Percentiles rank a stretch among this genome's conserved stretches.
phyloP scores from a whole-genome alignment of 1,284 basidiomycete species.

The Papiliotrema flavescens region DNA sequence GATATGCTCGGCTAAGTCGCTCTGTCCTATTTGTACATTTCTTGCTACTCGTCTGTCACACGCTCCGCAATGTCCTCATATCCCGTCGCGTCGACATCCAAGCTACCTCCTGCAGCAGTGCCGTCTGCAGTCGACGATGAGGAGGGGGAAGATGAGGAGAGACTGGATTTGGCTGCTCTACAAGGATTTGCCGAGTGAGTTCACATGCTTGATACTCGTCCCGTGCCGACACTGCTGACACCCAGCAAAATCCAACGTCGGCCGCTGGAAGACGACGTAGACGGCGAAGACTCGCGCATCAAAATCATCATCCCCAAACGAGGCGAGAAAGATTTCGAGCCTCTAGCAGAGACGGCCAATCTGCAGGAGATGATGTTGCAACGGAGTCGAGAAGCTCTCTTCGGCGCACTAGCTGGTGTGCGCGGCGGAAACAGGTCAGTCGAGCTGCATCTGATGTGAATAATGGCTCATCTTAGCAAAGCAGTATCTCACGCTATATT shows the following conservation, averaged over 20 bases:
- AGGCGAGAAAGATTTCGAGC: conserved; percentile 96
- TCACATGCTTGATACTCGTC: background rate
- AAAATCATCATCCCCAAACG: conserved; percentile 72
- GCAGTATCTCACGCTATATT: conserved; percentile 47
- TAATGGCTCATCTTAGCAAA: conserved; percentile 30
- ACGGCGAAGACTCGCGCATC: conserved; percentile 9
- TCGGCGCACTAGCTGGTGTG: conserved; percentile 68
- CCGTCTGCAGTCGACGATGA: conserved; percentile 16
- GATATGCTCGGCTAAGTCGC: too few species aligned
- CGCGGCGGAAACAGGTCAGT: conserved; percentile 69
- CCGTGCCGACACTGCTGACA: background rate
- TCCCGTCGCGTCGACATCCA: too few species aligned
- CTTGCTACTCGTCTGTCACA: too few species aligned
- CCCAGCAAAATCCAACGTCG: conserved; percentile 15
- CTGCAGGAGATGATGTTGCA: conserved; percentile 69
- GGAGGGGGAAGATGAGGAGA: conserved; percentile 31
- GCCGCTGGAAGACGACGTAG: conserved; percentile 20
- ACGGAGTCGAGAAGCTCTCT: conserved; percentile 75
- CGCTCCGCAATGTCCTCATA: too few species aligned
- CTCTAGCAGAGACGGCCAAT: conserved; percentile 60
- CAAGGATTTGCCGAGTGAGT: conserved; percentile 35
- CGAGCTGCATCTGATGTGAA: background rate
- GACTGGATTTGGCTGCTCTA: conserved; percentile 29
- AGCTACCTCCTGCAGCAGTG: too few species aligned
- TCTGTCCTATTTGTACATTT: too few species aligned